Evolutionary conservation across 768 basidiomycete species (phyloP), one percentile per base, ranked within the genome.

Genomic region (Gautieria morchelliformis): DNA sequence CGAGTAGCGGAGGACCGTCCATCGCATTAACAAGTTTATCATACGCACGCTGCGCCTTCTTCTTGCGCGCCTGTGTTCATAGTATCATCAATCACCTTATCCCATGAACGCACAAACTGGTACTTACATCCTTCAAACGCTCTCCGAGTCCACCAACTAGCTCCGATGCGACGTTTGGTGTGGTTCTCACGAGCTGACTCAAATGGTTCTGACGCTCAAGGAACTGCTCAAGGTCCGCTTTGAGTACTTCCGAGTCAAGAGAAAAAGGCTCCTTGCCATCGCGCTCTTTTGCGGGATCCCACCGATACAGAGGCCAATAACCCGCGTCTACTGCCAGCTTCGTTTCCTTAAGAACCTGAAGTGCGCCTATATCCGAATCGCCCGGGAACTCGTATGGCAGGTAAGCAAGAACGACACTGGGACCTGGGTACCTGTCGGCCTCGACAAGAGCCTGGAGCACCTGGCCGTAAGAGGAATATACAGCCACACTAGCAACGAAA

Each of bases 271-370:
- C 92, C 66, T 84, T 77, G 42, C 87, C 87, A 45, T 70, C 71
- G 24, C 70, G 71, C 64, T 93, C 90, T 69, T 89, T 87, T 64
- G 79, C 78, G 0, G 96, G 96, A 70, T 99, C 86, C 94, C 95
- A 99, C 56, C 96, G 82, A 77, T 98, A 99, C 53, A 98, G 75
- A 0, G 95, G 95, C 96, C 96, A 98, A 72, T 94, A 95, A 3
- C 95, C 95, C 10, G 89, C 80, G 64, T 97, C 94, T 41, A 98
- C 89, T 5, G 95, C 95, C 51, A 93, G 80, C 68, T 98, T 99
- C 24, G 94, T 99, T 75, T 95, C 93, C 74, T 96, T 94, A 58
- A 99, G 77, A n/a, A 98, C 74, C 35, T 94, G 84, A 37, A 99
- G 81, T 2, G 94, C 91, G 0, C 85, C 77, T 0, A 84, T 73